These are phyloP conservation scores for Chalaropsis thielavioides DNA, from an alignment of 2,329 filamentous ascomycete genomes.

Conservation along the genomic window DNA sequence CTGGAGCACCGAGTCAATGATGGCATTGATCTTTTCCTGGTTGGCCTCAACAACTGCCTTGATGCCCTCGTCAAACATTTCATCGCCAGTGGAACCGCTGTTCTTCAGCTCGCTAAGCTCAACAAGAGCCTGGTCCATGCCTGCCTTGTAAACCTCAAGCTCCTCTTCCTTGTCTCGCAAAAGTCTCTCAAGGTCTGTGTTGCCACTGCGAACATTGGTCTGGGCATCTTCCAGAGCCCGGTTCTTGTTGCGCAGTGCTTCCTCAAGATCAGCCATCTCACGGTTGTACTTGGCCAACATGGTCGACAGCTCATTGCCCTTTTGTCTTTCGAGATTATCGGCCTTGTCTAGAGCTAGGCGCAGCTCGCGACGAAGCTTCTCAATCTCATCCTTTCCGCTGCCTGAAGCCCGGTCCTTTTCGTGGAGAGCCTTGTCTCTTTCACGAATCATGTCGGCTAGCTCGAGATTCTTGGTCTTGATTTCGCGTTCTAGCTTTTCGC, in stretches of 20 bases:
- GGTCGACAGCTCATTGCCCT: constrained; percentile 86
- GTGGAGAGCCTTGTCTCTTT: constrained; percentile 82
- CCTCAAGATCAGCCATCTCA: constrained; percentile 92
- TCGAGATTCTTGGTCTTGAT: constrained; percentile 99
- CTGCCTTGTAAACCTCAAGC: constrained; percentile 92
- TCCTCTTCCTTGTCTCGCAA: constrained; percentile 94
- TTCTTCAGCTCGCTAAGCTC: constrained; percentile 79
- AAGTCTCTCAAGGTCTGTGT: constrained; percentile 70
- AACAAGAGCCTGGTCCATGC: constrained; percentile 89
- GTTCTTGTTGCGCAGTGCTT: constrained; percentile 77
- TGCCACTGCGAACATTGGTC: constrained; percentile 61
- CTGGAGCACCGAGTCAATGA: constrained; percentile 92
- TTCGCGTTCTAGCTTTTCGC: constrained; percentile 91
- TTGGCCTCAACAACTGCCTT: constrained; percentile 78
- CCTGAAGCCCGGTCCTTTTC: constrained; percentile 82
- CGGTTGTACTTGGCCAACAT: constrained; percentile 94
- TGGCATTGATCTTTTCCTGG: constrained; percentile 86
- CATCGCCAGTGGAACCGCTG: constrained; percentile 49
- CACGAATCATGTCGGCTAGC: constrained; percentile 93
- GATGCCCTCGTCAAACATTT: constrained; percentile 76
- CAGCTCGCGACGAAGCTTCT: constrained; percentile 87
- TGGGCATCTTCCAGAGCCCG: constrained; percentile 73
- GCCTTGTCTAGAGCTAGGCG: constrained; percentile 82
- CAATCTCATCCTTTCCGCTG: constrained; percentile 79
- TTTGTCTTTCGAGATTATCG: constrained; percentile 81